Conservation (phyloP, 805 yeast genomes). For the Hanseniaspora guilliermondii region DNA sequence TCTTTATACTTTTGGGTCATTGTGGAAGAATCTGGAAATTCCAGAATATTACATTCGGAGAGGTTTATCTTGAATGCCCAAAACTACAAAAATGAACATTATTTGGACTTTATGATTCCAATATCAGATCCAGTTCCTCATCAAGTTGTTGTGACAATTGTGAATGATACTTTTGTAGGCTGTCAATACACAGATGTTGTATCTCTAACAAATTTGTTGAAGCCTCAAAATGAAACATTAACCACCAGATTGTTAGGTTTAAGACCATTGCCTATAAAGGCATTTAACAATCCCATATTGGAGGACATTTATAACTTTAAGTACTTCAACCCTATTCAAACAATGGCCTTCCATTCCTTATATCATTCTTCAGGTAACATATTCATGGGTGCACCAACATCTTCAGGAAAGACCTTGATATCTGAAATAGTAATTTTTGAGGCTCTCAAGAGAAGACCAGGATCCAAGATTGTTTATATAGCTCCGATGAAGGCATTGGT, state of each 20-base stretch:
- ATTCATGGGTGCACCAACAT: constrained; percentile 95
- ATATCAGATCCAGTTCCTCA: constrained; percentile 79
- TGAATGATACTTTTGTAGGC: constrained; percentile 85
- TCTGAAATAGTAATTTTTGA: constrained; percentile 97
- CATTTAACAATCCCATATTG: constrained; percentile 53
- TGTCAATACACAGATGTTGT: constrained; percentile 63
- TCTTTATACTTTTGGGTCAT: constrained; percentile 85
- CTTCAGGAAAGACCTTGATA: constrained; percentile 95
- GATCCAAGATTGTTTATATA: constrained; percentile 76
- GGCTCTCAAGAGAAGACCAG: constrained; percentile 73
- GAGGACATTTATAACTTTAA: constrained; percentile 67
- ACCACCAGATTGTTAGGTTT: constrained; percentile 67
- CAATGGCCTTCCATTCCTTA: constrained; percentile 85
- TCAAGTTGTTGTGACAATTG: constrained; percentile 64
- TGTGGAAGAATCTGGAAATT: constrained; percentile 72
- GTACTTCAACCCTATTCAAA: constrained; percentile 96
- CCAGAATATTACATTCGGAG: constrained; percentile 68
- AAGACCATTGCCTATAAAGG: constrained; percentile 76
- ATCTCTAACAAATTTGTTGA: constrained; percentile 78
- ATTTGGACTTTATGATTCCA: constrained; percentile 86
- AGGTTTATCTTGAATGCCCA: constrained; percentile 56
- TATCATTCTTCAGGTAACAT: constrained; percentile 69
- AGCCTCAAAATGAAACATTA: constrained; percentile 77
- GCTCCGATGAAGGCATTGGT: constrained; percentile 93
- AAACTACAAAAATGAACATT: constrained; percentile 45